Percentiles rank a stretch among this genome's conserved stretches.
These are phyloP conservation scores for Escallonia rubra DNA, from an alignment of 129 eudicot genomes.

Conservation along the genomic window DNA sequence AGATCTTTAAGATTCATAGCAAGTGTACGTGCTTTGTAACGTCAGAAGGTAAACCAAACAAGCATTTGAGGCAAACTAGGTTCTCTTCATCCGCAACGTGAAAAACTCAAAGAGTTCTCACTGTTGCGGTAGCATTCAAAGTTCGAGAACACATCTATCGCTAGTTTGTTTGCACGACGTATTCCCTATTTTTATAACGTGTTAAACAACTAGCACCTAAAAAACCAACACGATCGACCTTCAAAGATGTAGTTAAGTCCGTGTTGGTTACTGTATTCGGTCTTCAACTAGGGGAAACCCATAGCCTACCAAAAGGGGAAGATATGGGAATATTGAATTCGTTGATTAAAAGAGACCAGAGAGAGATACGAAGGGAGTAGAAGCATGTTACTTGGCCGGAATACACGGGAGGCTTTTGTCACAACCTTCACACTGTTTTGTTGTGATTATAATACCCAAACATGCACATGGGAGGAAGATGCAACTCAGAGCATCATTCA, in stretches of 20 bases:
- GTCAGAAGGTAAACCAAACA: slow-evolving; percentile 19
- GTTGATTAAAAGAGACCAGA: not conserved
- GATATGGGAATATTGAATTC: not conserved
- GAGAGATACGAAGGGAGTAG: not conserved
- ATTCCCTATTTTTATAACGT: not conserved
- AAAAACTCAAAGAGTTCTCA: no score
- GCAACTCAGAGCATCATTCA: slow-evolving; percentile 28
- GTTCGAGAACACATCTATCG: no score
- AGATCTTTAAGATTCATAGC: slow-evolving; percentile 16
- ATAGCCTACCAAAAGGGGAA: not conserved
- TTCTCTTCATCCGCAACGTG: not conserved
- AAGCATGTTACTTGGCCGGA: slow-evolving; percentile 33
- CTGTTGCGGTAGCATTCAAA: no score
- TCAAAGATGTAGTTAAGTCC: no score
- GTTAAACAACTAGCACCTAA: not conserved
- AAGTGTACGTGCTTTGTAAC: not conserved
- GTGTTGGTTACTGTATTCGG: no score
- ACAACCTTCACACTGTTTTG: slow-evolving; percentile 5
- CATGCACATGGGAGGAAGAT: slow-evolving; percentile 43
- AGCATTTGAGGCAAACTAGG: slow-evolving; percentile 27
- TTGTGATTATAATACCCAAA: slow-evolving; percentile 17
- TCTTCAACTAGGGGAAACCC: no score
- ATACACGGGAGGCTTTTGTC: slow-evolving; percentile 26
- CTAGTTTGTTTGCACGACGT: not conserved
- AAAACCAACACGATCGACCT: no score